Evolutionary conservation across 1,284 basidiomycete genomes (phyloP), one percentile per base, ranked within the genome.

Genomic region (Cutaneotrichosporon cyanovorans): DNA sequence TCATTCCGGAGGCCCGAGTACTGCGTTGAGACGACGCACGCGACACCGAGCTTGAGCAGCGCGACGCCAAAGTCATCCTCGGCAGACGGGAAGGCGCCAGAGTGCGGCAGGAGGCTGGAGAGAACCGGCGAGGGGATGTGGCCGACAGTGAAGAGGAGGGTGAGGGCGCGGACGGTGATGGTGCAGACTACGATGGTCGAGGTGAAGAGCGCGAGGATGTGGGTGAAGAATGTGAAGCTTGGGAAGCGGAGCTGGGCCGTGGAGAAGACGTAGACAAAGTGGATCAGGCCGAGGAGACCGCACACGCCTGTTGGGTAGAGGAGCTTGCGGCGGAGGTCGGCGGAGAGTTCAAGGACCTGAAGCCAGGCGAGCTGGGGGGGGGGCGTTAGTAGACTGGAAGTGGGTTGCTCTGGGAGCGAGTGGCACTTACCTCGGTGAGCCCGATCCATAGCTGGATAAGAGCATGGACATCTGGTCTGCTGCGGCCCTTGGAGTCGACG

Each of bases 11-110:
- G 51, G 11, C 68, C 68, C 15, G 66, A 66, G 45, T 55, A 65
- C 36, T 63, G 59, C 2, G 66, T 67, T 3, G 64, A 57, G 40
- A 66, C 62, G 53, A 72, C 61, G 36, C 70, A 72, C 4, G 68
- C 66, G 4, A 65, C 63, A 9, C 68, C 66, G 9, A 70, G 57
- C 51, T 65, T 66, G 45, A 71, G 60, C 9, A 71, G 54, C 3
- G 61, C 60, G 16, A 72, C 59, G 22, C 65, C 65, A 34, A 68
- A 68, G 34, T 72, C 70, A 42, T 72, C 70, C 40, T 64, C 61
- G 10, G 55, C 20, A 1, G 50, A 51, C 0, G 68, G 70, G 5
- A 64, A 40, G 5, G 62, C 61, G 21, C 63, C 64, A 28, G 63
- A 61, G 46, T 70, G 66, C 0, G 69, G 69, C 0, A 70, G 56